These are phyloP conservation scores for Fennellomyces sp. DNA, from an alignment of 371 early-diverging fungal species.

Conservation along the genomic window DNA sequence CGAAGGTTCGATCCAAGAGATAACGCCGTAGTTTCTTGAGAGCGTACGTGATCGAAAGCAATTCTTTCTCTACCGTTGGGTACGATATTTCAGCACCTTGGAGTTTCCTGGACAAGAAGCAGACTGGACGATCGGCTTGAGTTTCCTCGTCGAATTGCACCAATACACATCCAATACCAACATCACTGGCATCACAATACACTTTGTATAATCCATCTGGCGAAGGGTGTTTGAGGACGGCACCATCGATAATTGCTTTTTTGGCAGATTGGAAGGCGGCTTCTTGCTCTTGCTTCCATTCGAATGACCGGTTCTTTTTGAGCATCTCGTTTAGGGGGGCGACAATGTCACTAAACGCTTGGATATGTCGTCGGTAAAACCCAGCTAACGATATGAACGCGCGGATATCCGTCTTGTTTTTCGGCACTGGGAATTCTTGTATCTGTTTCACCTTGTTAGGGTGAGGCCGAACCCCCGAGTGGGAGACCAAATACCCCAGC, in stretches of 20 bases:
- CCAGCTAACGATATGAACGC: slow-evolving; percentile 3
- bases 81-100: slow-evolving; percentile 1
- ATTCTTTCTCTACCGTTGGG: slow-evolving; percentile 8
- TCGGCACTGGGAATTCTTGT: background rate
- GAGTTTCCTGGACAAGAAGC: slow-evolving; percentile 6
- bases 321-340: background rate
- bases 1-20: slow-evolving; percentile 1
- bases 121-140: background rate
- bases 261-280: background rate
- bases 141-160: background rate
- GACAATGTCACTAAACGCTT: background rate
- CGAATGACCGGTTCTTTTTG: background rate
- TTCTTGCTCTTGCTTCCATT: background rate
- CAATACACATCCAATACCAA: slow-evolving; percentile 2
- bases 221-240: background rate
- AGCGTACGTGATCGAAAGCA: background rate
- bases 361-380: background rate
- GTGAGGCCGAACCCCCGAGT: background rate
- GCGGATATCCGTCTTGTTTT: background rate
- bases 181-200: slow-evolving; percentile 8
- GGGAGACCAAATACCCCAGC: background rate
- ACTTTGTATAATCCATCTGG: background rate
- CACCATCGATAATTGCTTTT: background rate
- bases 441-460: background rate
- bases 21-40: background rate